Percentiles rank a stretch among this genome's conserved stretches.
These are phyloP conservation scores for Colletotrichum brevisporum DNA, from an alignment of 2,329 filamentous ascomycete genomes.

Conservation along the genomic window DNA sequence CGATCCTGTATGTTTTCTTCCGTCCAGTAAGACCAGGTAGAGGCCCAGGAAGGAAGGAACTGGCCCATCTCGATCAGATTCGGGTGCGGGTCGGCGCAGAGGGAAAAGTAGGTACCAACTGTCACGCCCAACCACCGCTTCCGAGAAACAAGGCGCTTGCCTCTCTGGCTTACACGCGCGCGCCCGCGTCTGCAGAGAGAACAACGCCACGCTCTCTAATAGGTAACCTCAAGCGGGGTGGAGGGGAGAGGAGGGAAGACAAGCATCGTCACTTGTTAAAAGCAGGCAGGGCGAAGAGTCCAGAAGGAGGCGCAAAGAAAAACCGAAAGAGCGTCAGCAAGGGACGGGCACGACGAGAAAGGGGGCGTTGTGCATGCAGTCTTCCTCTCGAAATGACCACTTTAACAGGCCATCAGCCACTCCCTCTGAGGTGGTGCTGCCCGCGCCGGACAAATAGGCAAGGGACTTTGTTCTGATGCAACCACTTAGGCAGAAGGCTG, in stretches of 20 bases:
- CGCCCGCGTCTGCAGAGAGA: background rate
- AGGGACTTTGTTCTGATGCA: constrained; percentile 1
- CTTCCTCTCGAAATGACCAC: background rate
- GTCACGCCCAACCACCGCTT: background rate
- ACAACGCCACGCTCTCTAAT: constrained; percentile 1
- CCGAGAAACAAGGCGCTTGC: constrained; percentile 1
- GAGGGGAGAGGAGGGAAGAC: background rate
- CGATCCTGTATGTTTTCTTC: background rate
- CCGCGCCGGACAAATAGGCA: background rate
- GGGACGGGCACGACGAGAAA: background rate
- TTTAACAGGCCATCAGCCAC: constrained; percentile 11
- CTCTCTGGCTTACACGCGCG: constrained; percentile 11
- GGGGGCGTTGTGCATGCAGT: constrained; percentile 14
- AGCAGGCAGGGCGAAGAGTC: background rate
- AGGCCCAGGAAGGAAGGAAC: too few species aligned
- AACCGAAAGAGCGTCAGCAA: too few species aligned
- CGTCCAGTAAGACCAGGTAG: background rate
- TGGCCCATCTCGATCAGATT: background rate
- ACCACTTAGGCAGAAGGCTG: constrained; percentile 11
- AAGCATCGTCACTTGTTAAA: constrained; percentile 4
- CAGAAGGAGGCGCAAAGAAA: background rate
- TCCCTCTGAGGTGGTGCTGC: background rate
- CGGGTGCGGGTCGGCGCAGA: background rate
- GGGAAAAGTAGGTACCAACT: background rate
- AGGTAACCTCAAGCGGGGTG: too few species aligned